Evolutionary conservation across 768 basidiomycete genomes (phyloP).

Genomic region (Lentinus tigrinus): DNA sequence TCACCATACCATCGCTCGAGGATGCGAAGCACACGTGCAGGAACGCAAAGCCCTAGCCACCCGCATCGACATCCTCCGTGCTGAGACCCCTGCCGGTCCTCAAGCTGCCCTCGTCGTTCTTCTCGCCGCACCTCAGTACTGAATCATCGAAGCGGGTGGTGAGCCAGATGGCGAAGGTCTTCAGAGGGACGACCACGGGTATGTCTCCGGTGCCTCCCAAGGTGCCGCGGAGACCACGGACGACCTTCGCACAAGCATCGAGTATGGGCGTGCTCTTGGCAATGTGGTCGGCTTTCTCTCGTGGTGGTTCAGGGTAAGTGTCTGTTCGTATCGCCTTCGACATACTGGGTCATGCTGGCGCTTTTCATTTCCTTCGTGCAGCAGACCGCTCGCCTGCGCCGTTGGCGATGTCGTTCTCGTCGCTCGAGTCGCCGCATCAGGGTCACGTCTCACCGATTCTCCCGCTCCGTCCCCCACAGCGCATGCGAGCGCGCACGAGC

Average conservation of each 20-base stretch:
- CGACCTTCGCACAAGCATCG: slow-evolving; percentile 66
- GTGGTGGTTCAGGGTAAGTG: slow-evolving; percentile 23
- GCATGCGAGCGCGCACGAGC: slow-evolving; percentile 53
- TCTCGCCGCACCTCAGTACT: slow-evolving; percentile 4
- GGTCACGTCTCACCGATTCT: slow-evolving; percentile 33
- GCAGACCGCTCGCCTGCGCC: slow-evolving; percentile 33
- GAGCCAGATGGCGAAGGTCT: slow-evolving; percentile 67
- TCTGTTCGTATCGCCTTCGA: slow-evolving; percentile 22
- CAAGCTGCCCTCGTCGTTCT: slow-evolving; percentile 35
- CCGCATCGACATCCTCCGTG: too few relatives aligned
- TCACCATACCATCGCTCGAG: too few relatives aligned
- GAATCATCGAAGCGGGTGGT: slow-evolving; percentile 39
- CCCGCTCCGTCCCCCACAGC: slow-evolving; percentile 20
- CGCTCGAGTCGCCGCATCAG: slow-evolving; percentile 58
- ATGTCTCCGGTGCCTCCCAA: slow-evolving; percentile 31
- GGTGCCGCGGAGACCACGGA: slow-evolving; percentile 47
- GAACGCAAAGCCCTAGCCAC: too few relatives aligned
- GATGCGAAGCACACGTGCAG: too few relatives aligned
- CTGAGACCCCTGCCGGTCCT: too few relatives aligned
- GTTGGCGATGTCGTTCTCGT: slow-evolving; percentile 59
- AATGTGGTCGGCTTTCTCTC: slow-evolving; percentile 34
- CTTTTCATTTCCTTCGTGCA: not conserved
- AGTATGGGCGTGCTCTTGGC: slow-evolving; percentile 69
- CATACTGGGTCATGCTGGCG: not conserved
- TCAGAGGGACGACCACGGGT: slow-evolving; percentile 38